A percentile compares a stretch with the other conserved stretches of the same genome.
Evolutionary conservation across 208 protist species (phyloP).

Genomic region (Crithidia sp.): DNA sequence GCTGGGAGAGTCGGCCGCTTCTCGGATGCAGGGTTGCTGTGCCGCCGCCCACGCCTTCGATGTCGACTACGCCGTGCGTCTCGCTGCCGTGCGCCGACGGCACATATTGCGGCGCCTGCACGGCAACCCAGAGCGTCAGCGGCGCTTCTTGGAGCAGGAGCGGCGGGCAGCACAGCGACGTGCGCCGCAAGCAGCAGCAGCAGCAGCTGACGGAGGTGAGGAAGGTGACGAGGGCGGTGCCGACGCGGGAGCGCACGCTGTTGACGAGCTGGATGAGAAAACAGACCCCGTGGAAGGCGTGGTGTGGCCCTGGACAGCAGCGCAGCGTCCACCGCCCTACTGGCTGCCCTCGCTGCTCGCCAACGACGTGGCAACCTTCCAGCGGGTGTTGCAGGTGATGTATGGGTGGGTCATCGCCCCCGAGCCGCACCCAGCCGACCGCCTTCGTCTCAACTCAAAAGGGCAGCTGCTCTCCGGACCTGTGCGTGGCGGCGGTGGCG

Average conservation of each 20-base stretch:
- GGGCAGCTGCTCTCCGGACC: slow-evolving; percentile 15
- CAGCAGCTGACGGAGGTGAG: not conserved
- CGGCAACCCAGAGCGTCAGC: slow-evolving; percentile 15
- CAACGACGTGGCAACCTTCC: slow-evolving; percentile 64
- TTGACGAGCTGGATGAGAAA: not conserved
- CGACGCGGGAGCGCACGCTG: slow-evolving; percentile 23
- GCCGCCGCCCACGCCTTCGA: slow-evolving; percentile 28
- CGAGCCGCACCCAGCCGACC: slow-evolving; percentile 30
- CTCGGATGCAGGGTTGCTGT: slow-evolving; percentile 21
- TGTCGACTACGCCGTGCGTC: slow-evolving; percentile 25
- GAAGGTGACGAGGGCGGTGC: slow-evolving; percentile 31
- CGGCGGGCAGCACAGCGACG: slow-evolving; percentile 4
- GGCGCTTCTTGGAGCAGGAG: slow-evolving; percentile 23
- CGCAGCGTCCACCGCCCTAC: slow-evolving; percentile 39
- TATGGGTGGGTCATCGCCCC: slow-evolving; percentile 72
- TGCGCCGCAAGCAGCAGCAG: slow-evolving; percentile 1
- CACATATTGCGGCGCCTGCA: slow-evolving; percentile 41
- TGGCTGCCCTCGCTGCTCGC: slow-evolving; percentile 73
- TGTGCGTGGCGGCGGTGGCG: not conserved
- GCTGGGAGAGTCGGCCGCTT: not conserved
- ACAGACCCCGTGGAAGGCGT: slow-evolving; percentile 14
- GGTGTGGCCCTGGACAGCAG: slow-evolving; percentile 20
- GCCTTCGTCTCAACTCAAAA: slow-evolving; percentile 19
- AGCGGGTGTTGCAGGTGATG: slow-evolving; percentile 62
- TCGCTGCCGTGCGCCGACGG: slow-evolving; percentile 23